Conservation (phyloP, 495 filamentous ascomycete genomes). For the Penicillium simplicissimum region DNA sequence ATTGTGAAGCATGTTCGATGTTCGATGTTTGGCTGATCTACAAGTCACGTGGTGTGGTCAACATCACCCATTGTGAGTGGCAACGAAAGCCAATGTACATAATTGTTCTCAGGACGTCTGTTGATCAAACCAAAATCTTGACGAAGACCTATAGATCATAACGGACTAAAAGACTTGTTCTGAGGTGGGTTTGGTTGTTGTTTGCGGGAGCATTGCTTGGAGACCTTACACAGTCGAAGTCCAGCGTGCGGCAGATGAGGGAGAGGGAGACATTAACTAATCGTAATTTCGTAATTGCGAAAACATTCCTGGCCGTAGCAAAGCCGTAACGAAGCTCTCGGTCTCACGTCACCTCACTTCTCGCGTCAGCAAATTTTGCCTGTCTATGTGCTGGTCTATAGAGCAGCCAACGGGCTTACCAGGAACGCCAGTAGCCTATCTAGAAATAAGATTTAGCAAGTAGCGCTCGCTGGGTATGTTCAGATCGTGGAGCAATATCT, state of each 20-base stretch:
- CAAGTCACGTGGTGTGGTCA: conserved; percentile 9
- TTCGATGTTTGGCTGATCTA: no score
- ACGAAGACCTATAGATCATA: no score
- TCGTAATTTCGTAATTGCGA: not conserved
- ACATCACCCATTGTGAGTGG: not conserved
- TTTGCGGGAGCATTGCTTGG: not conserved
- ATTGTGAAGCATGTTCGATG: no score
- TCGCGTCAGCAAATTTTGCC: no score
- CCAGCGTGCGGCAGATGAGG: not conserved
- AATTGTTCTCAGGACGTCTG: not conserved
- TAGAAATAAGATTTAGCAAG: no score
- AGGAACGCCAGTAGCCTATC: no score
- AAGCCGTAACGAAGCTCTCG: not conserved
- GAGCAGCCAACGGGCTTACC: no score
- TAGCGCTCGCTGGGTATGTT: no score
- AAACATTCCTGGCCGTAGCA: not conserved
- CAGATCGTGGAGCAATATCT: no score
- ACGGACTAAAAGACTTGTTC: not conserved
- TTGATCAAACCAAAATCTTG: not conserved
- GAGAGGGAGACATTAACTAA: not conserved
- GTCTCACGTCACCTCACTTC: not conserved
- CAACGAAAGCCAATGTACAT: not conserved
- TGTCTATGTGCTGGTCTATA: no score
- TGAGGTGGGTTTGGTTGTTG: not conserved
- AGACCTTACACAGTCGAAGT: not conserved